A percentile compares a stretch with the other conserved stretches of the same genome.
Evolutionary conservation across 2,329 filamentous ascomycete species (phyloP).

Genomic region (Blastomyces parvus): DNA sequence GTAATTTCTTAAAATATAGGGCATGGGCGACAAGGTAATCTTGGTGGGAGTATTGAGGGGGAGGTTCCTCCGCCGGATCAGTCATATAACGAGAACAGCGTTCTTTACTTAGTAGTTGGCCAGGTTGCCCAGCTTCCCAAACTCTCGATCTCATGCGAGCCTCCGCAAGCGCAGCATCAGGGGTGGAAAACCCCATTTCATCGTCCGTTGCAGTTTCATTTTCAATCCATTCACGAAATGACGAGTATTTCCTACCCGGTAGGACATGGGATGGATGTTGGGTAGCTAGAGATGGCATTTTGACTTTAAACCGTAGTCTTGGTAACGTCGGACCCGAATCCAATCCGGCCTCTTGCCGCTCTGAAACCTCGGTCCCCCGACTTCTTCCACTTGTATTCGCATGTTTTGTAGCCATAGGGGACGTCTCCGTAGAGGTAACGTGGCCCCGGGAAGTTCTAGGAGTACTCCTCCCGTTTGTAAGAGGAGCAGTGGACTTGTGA

Average conservation of each 20-base stretch:
- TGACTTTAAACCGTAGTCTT: conserved; percentile 40
- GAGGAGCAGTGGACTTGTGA: conserved; percentile 21
- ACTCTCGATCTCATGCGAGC: conserved; percentile 60
- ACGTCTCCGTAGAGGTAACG: background rate
- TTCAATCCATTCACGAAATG: conserved; percentile 57
- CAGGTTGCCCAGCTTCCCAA: conserved; percentile 61
- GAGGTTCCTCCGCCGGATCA: conserved; percentile 63
- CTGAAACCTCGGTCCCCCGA: conserved; percentile 14
- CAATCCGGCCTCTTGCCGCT: conserved; percentile 15
- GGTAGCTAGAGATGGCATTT: conserved; percentile 41
- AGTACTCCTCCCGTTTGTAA: conserved; percentile 3
- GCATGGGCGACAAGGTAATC: conserved; percentile 78
- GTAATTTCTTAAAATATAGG: conserved; percentile 67
- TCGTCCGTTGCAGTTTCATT: conserved; percentile 39
- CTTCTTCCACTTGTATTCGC: background rate
- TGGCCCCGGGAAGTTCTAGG: background rate
- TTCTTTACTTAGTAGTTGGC: conserved; percentile 62
- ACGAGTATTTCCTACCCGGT: conserved; percentile 37
- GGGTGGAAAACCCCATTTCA: conserved; percentile 40
- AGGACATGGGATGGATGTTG: conserved; percentile 45
- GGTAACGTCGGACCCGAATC: conserved; percentile 22
- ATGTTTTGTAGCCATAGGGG: background rate
- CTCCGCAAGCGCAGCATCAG: conserved; percentile 57
- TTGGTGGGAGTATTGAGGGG: conserved; percentile 71
- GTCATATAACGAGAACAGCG: conserved; percentile 64